Evolutionary conservation across 768 basidiomycete species (phyloP).

Genomic region (Lyophyllum shimeji): DNA sequence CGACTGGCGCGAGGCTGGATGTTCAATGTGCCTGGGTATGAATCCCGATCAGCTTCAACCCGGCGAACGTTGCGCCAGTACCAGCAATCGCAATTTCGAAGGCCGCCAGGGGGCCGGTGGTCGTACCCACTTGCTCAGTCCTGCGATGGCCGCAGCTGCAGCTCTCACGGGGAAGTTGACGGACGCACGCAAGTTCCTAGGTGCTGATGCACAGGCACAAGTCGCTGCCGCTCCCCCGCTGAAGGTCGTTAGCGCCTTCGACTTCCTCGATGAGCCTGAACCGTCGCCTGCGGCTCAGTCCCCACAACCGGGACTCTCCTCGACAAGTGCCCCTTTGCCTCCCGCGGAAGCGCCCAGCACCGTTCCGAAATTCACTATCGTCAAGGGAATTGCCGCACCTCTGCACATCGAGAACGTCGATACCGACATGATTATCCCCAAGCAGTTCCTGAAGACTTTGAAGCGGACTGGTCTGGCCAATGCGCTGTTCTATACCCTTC

Average conservation of each 20-base stretch:
- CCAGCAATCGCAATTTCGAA: constrained; percentile 93
- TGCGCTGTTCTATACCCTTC: constrained; percentile 79
- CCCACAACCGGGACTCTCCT: constrained; percentile 27
- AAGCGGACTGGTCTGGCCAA: constrained; percentile 86
- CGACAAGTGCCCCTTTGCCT: constrained; percentile 35
- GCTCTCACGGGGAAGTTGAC: constrained; percentile 83
- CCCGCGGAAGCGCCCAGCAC: constrained; percentile 43
- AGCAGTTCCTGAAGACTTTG: constrained; percentile 90
- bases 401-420: constrained; percentile 83
- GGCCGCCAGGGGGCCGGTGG: constrained; percentile 88
- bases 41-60: constrained; percentile 89
- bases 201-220: constrained; percentile 41
- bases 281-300: constrained; percentile 48
- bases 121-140: constrained; percentile 84
- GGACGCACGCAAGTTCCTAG: constrained; percentile 78
- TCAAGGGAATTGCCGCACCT: constrained; percentile 80
- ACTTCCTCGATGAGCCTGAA: constrained; percentile 76
- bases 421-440: constrained; percentile 94
- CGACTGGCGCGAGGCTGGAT: constrained; percentile 94
- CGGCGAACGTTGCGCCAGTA: constrained; percentile 85
- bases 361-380: constrained; percentile 61
- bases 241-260: constrained; percentile 68
- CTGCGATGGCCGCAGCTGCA: constrained; percentile 92
- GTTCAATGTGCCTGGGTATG: constrained; percentile 97
- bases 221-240: constrained; percentile 50